Evolutionary conservation across 495 filamentous ascomycete species (phyloP).

Genomic region (Xylaria nigripes): DNA sequence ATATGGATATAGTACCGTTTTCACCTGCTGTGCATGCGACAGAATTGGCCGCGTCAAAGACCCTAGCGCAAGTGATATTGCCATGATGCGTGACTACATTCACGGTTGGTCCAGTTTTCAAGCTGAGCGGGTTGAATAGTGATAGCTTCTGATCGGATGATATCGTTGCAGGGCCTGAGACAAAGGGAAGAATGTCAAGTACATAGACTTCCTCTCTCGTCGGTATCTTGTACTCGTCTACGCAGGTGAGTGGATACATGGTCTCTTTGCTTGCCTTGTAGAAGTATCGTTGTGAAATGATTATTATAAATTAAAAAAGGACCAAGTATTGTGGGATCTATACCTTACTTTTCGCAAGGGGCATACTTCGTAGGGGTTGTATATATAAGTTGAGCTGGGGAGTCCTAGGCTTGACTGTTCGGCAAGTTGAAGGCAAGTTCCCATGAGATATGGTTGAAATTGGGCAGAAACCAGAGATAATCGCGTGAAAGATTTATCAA

Average conservation of each 20-base stretch:
- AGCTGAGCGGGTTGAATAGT: constrained; percentile 41
- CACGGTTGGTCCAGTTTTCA: constrained; percentile 34
- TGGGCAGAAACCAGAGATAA: no score
- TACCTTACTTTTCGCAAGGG: no score
- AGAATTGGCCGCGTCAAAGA: constrained; percentile 32
- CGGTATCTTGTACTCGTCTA: constrained; percentile 38
- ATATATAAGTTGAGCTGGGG: no score
- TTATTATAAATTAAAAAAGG: no score
- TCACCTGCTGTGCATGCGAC: constrained; percentile 53
- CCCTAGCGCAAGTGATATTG: constrained; percentile 50
- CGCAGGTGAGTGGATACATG: constrained; percentile 41
- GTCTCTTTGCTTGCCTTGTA: not conserved
- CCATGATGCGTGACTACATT: constrained; percentile 40
- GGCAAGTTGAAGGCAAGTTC: no score
- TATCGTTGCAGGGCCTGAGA: constrained; percentile 38
- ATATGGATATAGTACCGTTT: constrained; percentile 50
- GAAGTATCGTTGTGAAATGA: no score
- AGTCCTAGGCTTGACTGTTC: no score
- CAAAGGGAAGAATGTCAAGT: constrained; percentile 40
- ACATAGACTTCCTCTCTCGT: constrained; percentile 40
- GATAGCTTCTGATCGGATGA: constrained; percentile 50
- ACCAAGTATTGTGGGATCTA: no score
- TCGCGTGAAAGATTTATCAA: no score
- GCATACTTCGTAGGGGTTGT: no score
- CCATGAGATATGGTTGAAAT: no score